phyloP scores from a whole-genome alignment of 2,329 filamentous ascomycete species.

The Chaetomium sp. region DNA sequence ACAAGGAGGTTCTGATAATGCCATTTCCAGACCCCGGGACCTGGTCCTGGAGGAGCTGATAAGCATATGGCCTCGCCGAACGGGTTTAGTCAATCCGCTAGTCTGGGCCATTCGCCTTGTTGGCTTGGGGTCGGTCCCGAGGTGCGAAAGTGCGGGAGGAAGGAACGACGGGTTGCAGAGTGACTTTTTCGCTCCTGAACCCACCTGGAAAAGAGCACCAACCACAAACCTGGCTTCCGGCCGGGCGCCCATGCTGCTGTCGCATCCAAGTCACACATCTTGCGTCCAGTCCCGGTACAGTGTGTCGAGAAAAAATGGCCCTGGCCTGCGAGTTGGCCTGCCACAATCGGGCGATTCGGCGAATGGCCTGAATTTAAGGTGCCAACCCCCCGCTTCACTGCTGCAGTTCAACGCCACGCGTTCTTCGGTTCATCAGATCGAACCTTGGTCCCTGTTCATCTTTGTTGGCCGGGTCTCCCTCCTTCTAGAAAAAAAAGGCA shows the following conservation, averaged over 20 bases:
- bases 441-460: neutral
- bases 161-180: neutral
- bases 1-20: neutral
- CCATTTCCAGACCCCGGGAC: neutral
- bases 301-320: constrained; percentile 1
- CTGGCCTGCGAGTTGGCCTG: neutral
- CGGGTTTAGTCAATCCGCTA: neutral
- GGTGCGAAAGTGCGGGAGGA: too few species aligned
- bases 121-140: too few species aligned
- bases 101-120: neutral
- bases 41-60: neutral
- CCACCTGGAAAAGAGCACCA: constrained; percentile 2
- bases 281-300: neutral
- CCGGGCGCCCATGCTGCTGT: neutral
- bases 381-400: neutral
- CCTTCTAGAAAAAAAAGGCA: neutral
- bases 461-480: neutral
- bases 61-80: neutral
- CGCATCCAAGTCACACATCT: neutral
- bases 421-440: neutral
- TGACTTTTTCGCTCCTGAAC: constrained; percentile 1
- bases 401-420: neutral
- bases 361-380: neutral
- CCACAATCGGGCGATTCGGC: neutral
- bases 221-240: neutral